Conservation (phyloP, 2,329 filamentous ascomycete genomes). For the Pestalotiopsis sp. region DNA sequence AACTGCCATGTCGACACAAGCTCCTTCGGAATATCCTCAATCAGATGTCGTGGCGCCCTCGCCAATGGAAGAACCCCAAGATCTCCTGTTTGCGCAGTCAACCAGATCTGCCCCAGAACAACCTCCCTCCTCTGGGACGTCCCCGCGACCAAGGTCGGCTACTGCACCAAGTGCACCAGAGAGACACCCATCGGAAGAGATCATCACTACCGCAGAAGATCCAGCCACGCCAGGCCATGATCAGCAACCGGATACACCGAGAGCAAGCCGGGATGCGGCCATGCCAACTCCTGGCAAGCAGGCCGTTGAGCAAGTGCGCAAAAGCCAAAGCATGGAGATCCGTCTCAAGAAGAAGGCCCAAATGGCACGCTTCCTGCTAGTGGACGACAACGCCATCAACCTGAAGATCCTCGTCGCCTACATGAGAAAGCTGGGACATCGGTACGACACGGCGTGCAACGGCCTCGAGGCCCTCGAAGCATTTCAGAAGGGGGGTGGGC, state of each 20-base stretch:
- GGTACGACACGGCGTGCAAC: conserved; percentile 33
- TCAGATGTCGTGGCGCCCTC: not conserved
- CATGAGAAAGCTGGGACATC: conserved; percentile 31
- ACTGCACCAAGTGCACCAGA: not conserved
- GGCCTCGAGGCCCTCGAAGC: conserved; percentile 37
- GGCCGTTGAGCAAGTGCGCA: not conserved
- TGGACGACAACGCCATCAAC: conserved; percentile 43
- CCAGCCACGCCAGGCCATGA: not conserved
- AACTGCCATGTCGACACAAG: not conserved
- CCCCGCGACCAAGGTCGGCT: not conserved
- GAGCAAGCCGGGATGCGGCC: not conserved
- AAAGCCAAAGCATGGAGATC: not conserved
- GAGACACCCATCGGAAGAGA: not conserved
- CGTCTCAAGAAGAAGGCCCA: not conserved
- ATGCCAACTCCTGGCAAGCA: not conserved
- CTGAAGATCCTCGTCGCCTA: conserved; percentile 30
- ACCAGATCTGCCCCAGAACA: not conserved
- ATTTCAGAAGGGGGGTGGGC: conserved; percentile 23
- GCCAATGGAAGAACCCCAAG: not conserved
- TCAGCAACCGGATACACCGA: not conserved
- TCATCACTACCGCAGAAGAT: not conserved
- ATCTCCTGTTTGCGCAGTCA: not conserved
- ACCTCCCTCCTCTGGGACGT: not conserved
- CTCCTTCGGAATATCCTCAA: not conserved
- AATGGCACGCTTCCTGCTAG: conserved; percentile 29